Evolutionary conservation across 257 asterid species (phyloP).

Genomic region (Linaria vulgaris): DNA sequence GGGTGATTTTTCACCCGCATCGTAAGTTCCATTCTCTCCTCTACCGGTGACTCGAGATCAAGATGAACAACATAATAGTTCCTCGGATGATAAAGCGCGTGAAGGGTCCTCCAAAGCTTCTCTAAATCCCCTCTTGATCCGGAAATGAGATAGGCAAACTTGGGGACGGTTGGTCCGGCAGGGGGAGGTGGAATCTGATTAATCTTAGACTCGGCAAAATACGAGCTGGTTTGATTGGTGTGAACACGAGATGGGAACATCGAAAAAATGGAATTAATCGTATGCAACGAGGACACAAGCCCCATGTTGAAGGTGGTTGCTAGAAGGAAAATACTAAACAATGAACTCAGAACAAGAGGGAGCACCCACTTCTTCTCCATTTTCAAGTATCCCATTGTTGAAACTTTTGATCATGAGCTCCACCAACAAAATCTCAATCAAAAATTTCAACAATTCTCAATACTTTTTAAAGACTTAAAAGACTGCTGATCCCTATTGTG

Average conservation of each 20-base stretch:
- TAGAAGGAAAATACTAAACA: constrained; percentile 36
- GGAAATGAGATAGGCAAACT: constrained; percentile 50
- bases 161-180: constrained; percentile 36
- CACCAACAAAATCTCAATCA: constrained; percentile 13
- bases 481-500: constrained; percentile 16
- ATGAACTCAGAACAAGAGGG: constrained; percentile 40
- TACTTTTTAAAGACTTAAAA: too few species aligned
- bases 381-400: constrained; percentile 41
- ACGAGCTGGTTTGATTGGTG: constrained; percentile 30
- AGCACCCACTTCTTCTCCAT: constrained; percentile 56
- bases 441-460: background rate
- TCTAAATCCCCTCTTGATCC: constrained; percentile 54
- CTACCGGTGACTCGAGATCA: constrained; percentile 49
- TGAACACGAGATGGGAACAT: constrained; percentile 31
- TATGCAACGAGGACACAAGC: constrained; percentile 37
- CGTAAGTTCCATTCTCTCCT: constrained; percentile 55
- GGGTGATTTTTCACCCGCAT: constrained; percentile 43
- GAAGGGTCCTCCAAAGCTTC: constrained; percentile 59
- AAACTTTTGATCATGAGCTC: constrained; percentile 26
- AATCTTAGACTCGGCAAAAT: constrained; percentile 37
- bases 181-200: constrained; percentile 33
- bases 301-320: constrained; percentile 46
- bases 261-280: constrained; percentile 43
- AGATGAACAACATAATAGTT: constrained; percentile 60
- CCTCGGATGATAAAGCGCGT: constrained; percentile 51